Base-by-base conservation (phyloP, 2,329 filamentous ascomycete species). In the Endothia cerciana region DNA sequence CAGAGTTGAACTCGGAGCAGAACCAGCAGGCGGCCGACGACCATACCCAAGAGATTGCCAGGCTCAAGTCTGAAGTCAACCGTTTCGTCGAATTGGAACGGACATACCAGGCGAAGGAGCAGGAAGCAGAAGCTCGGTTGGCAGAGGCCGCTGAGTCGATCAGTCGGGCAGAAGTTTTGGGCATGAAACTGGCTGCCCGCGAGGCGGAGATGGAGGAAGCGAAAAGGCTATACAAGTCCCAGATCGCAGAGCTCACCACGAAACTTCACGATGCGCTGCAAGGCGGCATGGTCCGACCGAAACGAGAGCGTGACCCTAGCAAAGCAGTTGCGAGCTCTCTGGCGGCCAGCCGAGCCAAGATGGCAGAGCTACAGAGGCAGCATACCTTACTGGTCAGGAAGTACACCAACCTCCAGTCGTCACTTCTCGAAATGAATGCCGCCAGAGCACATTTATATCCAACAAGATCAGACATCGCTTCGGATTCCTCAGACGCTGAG, bases 1-100 rank as follows among this genome's bases (percentile, higher is more conserved):
- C 87, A 66, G 90, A 92, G 72, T 76, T 90, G 40, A 83, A 83
- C 63, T 83, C 85, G 65, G 83, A 87, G 67, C 89, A 92, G 72
- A 85, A 87, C 64, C 80, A 89, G 70, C 84, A 89, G 71, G 84
- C 87, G 13, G 82, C 89, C 41, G 85, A 91, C 72, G 82, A 85
- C 19, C 85, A 86, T 61, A 79, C 86, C 2, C 82, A 84, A 59
- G 87, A 91, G 70, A 77, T 91, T 57, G 84, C 87, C 66, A 79
- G 81, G 41, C 78, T 92, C 19, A 84, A 84, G 65, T 78, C 78
- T 0, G 85, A 91, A 70, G 83, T 91, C 2, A 80, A 83, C 28
- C 82, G 85, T 36, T 79, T 92, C 36, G 85, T 86, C n/a, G 81
- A 83, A 19, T 83, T 85, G 25, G 82, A 91, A 68, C 83, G 87